Evolutionary conservation across 2,329 filamentous ascomycete species (phyloP), one percentile per base, ranked within the genome.

Genomic region (Xylaria sp.): DNA sequence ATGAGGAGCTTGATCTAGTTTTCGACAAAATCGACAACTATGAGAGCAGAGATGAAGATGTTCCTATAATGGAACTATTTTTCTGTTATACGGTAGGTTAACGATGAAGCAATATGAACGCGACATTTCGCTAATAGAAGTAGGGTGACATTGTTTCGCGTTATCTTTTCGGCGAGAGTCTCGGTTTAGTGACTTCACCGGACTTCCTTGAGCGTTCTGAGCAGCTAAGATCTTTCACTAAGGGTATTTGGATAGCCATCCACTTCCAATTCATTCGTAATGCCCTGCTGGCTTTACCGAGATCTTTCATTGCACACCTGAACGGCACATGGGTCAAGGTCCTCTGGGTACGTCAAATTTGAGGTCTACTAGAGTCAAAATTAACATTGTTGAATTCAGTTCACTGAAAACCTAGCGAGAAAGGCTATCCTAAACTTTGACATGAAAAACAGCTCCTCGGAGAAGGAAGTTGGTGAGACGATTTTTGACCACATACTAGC

Each of bases 401-500:
- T 27, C 24, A 27, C 24, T 27, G 24, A 27, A 27, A 27, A 27
- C 24, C 24, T 27, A 27, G 24, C 24, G 24, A 27, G 24, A 27
- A 27, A 27, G 24, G 24, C 24, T 27, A 27, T 27, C 24, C 24
- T 27, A 27, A 27, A 27, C 24, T 27, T 27, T 27, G 24, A 27
- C 24, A 27, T 27, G 24, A 27, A 27, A 27, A 27, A 27, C 24
- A 4, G 24, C 24, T 27, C 24, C 24, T 27, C 11, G 45, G 34
- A 60, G 27, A 21, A 50, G 17, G 27, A n/a, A 1, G 21, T 32
- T 11, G 57, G 50, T 19, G 57, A 60, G 45, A 60, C 57, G 12
- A 60, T 60, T 14, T 60, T 60, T 14, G 57, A 50, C 17, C 42
- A 42, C 24, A 50, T 60, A 42, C 21, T 60, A 8, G 50, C 42